phyloP scores from a whole-genome alignment of 805 yeast species.

The Starmera pachycereana region DNA sequence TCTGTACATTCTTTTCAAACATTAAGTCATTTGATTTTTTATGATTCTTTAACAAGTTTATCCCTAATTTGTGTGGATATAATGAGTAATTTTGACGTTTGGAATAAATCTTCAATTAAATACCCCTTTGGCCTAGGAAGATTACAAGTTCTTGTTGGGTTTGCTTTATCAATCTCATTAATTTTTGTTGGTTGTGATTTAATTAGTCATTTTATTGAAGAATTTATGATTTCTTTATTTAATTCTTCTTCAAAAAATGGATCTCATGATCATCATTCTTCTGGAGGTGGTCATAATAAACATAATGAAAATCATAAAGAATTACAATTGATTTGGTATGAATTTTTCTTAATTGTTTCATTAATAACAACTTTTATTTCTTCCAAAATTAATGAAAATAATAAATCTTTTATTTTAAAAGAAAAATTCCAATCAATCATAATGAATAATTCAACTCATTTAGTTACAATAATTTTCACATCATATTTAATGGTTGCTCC shows the following conservation, averaged over 20 bases:
- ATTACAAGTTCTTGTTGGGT: conserved; percentile 77
- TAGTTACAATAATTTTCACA: conserved; percentile 35
- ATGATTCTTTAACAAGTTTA: conserved; percentile 73
- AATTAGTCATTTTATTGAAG: conserved; percentile 80
- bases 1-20: conserved; percentile 58
- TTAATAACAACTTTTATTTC: conserved; percentile 24
- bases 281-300: conserved; percentile 16
- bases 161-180: conserved; percentile 75
- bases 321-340: conserved; percentile 20
- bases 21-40: conserved; percentile 77
- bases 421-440: conserved; percentile 4
- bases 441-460: conserved; percentile 22
- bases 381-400: conserved; percentile 11
- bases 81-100: conserved; percentile 85
- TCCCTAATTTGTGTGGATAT: conserved; percentile 64
- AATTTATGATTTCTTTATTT: conserved; percentile 35
- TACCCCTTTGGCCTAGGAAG: conserved; percentile 94
- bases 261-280: conserved; percentile 3
- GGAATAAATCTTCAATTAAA: conserved; percentile 73
- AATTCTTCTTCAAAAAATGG: conserved; percentile 5
- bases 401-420: background rate
- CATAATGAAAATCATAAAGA: conserved; percentile 12
- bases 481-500: conserved; percentile 32
- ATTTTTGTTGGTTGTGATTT: conserved; percentile 88
- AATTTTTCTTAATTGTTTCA: conserved; percentile 16